Percentiles rank a stretch among this genome's conserved stretches.
Evolutionary conservation across 2,329 filamentous ascomycete genomes (phyloP).

Genomic region (Emmonsia crescens): DNA sequence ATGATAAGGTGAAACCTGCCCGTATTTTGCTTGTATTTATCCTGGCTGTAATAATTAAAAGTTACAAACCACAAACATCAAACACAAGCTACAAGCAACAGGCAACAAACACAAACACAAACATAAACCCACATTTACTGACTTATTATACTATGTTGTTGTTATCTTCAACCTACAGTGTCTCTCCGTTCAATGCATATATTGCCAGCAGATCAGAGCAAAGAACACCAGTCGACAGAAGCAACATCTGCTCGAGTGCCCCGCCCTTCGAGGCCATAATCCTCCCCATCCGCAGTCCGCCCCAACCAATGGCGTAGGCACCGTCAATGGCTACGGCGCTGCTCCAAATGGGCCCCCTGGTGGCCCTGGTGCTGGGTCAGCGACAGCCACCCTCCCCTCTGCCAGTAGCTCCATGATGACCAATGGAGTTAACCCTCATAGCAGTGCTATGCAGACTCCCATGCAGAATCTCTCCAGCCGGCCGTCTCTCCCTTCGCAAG

Average conservation of each 20-base stretch:
- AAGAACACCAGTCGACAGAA: slow-evolving; percentile 45
- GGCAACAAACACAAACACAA: too few relatives aligned
- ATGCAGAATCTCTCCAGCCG: slow-evolving; percentile 31
- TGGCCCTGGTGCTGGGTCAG: slow-evolving; percentile 22
- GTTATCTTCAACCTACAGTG: slow-evolving; percentile 28
- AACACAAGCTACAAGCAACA: too few relatives aligned
- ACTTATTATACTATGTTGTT: too few relatives aligned
- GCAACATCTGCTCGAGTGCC: slow-evolving; percentile 41
- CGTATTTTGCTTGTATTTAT: slow-evolving; percentile 26
- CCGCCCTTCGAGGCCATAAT: slow-evolving; percentile 37
- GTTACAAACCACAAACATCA: too few relatives aligned
- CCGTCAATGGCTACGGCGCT: slow-evolving; percentile 34
- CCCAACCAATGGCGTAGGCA: slow-evolving; percentile 30
- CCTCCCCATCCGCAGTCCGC: slow-evolving; percentile 32
- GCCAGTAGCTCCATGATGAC: slow-evolving; percentile 34
- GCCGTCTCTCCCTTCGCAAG: slow-evolving; percentile 30
- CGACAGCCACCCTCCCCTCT: slow-evolving; percentile 27
- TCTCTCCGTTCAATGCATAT: slow-evolving; percentile 44
- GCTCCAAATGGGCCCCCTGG: slow-evolving; percentile 29
- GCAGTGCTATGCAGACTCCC: slow-evolving; percentile 33
- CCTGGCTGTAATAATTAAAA: slow-evolving; percentile 26
- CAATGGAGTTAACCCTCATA: slow-evolving; percentile 35
- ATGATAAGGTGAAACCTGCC: slow-evolving; percentile 34
- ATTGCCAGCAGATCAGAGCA: slow-evolving; percentile 42
- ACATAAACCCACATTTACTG: too few relatives aligned